Evolutionary conservation across 164 flowering plant species (phyloP).

Genomic region (Chimonanthus salicifolius): DNA sequence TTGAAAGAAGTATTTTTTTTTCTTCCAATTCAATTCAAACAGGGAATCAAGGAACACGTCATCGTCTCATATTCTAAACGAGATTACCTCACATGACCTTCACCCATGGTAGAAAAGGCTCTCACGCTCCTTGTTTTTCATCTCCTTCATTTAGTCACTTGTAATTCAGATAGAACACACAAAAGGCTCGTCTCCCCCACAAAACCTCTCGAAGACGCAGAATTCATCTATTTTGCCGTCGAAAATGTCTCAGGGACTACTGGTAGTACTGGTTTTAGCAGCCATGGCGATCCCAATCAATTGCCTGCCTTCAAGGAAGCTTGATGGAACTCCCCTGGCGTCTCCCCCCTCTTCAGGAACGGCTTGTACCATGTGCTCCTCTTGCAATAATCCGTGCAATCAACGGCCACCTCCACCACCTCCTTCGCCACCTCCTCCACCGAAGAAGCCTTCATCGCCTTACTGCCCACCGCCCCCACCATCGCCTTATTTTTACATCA

Average conservation of each 20-base stretch:
- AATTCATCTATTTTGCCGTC: not conserved
- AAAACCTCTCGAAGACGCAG: not conserved
- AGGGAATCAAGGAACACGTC: not conserved
- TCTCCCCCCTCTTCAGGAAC: not conserved
- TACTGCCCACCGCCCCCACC: not conserved
- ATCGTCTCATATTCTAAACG: not conserved
- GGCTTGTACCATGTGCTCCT: not conserved
- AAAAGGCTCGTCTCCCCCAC: not conserved
- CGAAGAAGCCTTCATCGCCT: not conserved
- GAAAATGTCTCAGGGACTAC: not conserved
- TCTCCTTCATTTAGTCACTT: not conserved
- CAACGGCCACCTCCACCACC: conserved; percentile 1
- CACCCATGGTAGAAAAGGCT: not conserved
- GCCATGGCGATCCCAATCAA: not conserved
- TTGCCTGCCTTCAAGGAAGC: not conserved
- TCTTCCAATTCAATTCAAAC: not conserved
- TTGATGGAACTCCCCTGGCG: not conserved
- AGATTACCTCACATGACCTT: not conserved
- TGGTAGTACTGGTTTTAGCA: not conserved
- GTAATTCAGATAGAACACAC: not conserved
- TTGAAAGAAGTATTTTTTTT: no score
- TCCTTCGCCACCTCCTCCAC: not conserved
- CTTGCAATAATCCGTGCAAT: conserved; percentile 4
- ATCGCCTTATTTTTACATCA: not conserved
- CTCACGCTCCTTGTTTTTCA: not conserved